A percentile compares a stretch with the other conserved stretches of the same genome.
Conservation (phyloP, 2,329 filamentous ascomycete species). For the Pseudogymnoascus sp. region DNA sequence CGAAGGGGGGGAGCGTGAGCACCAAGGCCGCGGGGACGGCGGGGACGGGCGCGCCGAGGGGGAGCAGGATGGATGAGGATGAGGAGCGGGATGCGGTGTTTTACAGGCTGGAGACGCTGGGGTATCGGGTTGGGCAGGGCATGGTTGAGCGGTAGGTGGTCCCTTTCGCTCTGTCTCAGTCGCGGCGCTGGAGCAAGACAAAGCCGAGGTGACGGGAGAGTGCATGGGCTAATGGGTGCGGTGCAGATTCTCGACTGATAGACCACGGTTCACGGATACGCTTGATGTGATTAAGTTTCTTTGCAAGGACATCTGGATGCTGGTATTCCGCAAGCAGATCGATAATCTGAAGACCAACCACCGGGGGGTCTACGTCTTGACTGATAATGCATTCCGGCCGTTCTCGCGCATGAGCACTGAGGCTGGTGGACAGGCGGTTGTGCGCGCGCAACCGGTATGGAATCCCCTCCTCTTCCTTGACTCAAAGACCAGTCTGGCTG, state of each 20-base stretch:
- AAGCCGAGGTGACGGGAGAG: background rate
- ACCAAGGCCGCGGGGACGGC: conserved; percentile 17
- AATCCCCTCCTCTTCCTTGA: conserved; percentile 6
- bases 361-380: conserved; percentile 92
- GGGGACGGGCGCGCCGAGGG: conserved; percentile 13
- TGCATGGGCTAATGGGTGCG: background rate
- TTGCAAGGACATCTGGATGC: conserved; percentile 95
- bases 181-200: conserved; percentile 14
- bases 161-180: background rate
- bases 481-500: conserved; percentile 16
- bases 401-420: conserved; percentile 85
- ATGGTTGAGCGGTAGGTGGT: conserved; percentile 71
- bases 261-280: conserved; percentile 82
- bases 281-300: conserved; percentile 97
- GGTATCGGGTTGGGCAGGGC: conserved; percentile 87
- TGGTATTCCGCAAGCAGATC: conserved; percentile 93
- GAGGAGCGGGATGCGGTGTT: conserved; percentile 80
- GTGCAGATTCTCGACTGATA: conserved; percentile 66
- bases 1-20: conserved; percentile 59
- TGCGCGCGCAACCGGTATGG: conserved; percentile 70
- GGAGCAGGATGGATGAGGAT: conserved; percentile 56
- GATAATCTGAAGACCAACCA: conserved; percentile 99
- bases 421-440: conserved; percentile 61
- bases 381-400: conserved; percentile 84
- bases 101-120: conserved; percentile 72